Evolutionary conservation across 139 green algal species (phyloP).

Genomic region (Chlorella sp.): DNA sequence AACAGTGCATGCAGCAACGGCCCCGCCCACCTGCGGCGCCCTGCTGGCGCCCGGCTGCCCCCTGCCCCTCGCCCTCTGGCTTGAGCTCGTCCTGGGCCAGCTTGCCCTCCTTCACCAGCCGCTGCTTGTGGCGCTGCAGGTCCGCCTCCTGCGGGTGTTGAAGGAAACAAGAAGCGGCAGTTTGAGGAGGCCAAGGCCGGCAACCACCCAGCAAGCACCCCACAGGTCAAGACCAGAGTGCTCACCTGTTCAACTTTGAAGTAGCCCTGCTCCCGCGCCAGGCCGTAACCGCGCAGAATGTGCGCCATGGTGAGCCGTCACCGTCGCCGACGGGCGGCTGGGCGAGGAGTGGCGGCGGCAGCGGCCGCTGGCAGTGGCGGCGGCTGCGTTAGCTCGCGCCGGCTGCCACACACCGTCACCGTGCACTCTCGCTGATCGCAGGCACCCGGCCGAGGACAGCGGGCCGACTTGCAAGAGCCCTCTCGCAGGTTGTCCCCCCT

Average conservation of each 20-base stretch:
- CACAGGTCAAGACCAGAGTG: no score
- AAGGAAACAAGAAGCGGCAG: no score
- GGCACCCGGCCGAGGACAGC: no score
- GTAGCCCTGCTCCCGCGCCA: conserved; percentile 31
- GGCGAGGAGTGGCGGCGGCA: neutral
- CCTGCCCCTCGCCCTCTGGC: neutral
- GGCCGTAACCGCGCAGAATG: conserved; percentile 19
- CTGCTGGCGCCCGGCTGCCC: neutral
- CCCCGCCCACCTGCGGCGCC: neutral
- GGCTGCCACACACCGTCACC: no score
- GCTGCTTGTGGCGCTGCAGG: conserved; percentile 42
- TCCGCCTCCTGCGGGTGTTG: conserved; percentile 47
- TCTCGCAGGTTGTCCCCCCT: no score
- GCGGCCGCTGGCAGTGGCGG: neutral
- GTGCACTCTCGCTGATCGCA: no score
- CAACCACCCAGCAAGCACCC: no score
- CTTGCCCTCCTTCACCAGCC: conserved; percentile 46
- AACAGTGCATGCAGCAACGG: no score
- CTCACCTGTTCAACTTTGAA: conserved; percentile 44
- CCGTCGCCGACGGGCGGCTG: no score
- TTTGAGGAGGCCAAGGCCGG: no score
- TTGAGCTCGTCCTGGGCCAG: conserved; percentile 19
- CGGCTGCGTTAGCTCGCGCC: no score
- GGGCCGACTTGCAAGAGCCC: no score
- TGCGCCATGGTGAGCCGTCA: neutral